Base-by-base conservation (phyloP, 441 rosid genomes). In the Aleurites moluccanus region DNA sequence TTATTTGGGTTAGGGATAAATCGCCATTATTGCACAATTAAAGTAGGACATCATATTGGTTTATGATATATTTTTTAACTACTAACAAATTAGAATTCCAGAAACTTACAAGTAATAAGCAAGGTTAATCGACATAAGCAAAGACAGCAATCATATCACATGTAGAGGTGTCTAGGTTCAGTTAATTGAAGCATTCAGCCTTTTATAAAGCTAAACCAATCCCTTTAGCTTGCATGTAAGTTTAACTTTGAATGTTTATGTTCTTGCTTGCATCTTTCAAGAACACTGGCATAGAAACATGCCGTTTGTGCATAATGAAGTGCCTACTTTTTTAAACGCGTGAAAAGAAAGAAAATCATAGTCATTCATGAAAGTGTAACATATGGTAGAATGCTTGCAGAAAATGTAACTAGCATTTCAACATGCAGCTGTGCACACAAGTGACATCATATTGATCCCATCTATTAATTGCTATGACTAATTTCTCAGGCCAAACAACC, bases 361-460 rank as follows among this genome's bases (percentile, higher is more conserved):
- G 64, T 56, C 47, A 44, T 55, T 57, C 21, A 70, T 56, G 38
- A 42, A 61, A 40, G 50, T 70, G 50, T 44, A 40, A 6, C 23
- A 57, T 25, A 30, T 13, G 23, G 28, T 8, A 42, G 10, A 3
- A 40, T 40, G 68, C 6, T 64, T 10, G 4, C 68, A 64, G 18
- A 50, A 45, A 45, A 45, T 1, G 0, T 45, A 45, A 45, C 28
- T 6, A 4, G 66, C 3, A 42, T 44, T 70, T 61, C 63, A 23
- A 25, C 21, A 70, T 42, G 11, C 47, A 42, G 49, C 15, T n/a
- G 30, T 1, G 49, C 11, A 2, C 64, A 21, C 64, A 55, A 42
- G 9, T 70, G 40, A 40, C 53, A 57, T 70, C 60, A 72, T 56
- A 28, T 72, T 72, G 35, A 50, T 62, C 68, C 14, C 15, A 70